Conservation (phyloP, 768 basidiomycete genomes). For the Boletellus emodensis region DNA sequence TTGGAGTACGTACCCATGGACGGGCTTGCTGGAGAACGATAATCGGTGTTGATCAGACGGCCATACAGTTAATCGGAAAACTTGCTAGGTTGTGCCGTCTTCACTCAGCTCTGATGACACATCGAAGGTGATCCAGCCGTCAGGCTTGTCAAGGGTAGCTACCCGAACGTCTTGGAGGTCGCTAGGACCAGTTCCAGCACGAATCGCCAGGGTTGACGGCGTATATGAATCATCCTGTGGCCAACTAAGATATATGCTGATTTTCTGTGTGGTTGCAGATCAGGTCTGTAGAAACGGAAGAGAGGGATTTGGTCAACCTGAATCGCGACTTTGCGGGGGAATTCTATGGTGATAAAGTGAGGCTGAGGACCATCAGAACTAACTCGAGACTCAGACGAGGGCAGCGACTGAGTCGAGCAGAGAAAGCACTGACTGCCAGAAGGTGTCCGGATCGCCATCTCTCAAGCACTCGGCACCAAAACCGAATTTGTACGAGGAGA, state of each 20-base stretch:
- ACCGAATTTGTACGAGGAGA: constrained; percentile 94
- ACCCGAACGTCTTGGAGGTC: constrained; percentile 91
- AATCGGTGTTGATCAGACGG: neutral
- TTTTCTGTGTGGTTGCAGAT: constrained; percentile 52
- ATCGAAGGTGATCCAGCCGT: constrained; percentile 91
- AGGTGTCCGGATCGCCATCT: constrained; percentile 86
- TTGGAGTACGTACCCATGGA: constrained; percentile 87
- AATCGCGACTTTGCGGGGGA: constrained; percentile 83
- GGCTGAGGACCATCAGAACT: constrained; percentile 96
- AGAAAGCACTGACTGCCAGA: constrained; percentile 86
- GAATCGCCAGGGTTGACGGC: constrained; percentile 83
- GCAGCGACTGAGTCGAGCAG: neutral
- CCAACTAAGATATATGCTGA: constrained; percentile 79
- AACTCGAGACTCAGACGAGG: constrained; percentile 1
- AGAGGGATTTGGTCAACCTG: constrained; percentile 49
- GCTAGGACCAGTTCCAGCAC: constrained; percentile 86
- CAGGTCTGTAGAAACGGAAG: neutral
- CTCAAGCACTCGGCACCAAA: constrained; percentile 91
- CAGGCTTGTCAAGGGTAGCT: constrained; percentile 83
- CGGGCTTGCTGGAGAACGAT: constrained; percentile 58
- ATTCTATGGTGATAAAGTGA: constrained; percentile 92
- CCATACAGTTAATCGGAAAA: constrained; percentile 5
- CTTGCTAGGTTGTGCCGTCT: constrained; percentile 76
- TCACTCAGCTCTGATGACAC: constrained; percentile 76
- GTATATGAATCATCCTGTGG: constrained; percentile 94